These are phyloP conservation scores for Nicotiana obtusifolia DNA, from an alignment of 257 asterid species.

Conservation along the genomic window DNA sequence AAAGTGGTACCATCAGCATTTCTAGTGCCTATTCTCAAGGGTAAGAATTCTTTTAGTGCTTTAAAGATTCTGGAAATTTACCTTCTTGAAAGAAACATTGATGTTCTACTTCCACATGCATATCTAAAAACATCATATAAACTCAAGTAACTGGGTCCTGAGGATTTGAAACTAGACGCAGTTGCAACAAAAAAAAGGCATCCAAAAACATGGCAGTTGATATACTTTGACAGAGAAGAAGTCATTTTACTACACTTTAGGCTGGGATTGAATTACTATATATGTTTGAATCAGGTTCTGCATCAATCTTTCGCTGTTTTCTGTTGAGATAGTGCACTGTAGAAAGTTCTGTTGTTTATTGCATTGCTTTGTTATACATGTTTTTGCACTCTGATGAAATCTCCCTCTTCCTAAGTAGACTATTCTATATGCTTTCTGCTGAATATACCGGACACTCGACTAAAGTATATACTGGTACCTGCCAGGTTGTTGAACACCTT, in stretches of 20 bases:
- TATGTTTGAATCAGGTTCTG: not conserved
- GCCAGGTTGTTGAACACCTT: slow-evolving; percentile 77
- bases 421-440: not conserved
- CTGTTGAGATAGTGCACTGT: not conserved
- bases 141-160: not conserved
- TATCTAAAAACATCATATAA: not conserved
- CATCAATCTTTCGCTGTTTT: not conserved
- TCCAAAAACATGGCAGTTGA: not conserved
- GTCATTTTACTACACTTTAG: not conserved
- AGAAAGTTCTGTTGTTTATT: not conserved
- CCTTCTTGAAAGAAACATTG: not conserved
- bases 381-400: not conserved
- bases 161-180: not conserved
- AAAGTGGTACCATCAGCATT: slow-evolving; percentile 83
- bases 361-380: not conserved
- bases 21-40: slow-evolving; percentile 82
- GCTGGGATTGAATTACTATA: not conserved
- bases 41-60: slow-evolving; percentile 29
- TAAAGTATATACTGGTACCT: not conserved
- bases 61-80: not conserved
- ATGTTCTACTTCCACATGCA: not conserved
- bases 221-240: not conserved
- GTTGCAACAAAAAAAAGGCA: not conserved
- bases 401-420: not conserved
- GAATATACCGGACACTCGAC: not conserved